These are phyloP conservation scores for Colletotrichum sojae DNA, from an alignment of 2,329 filamentous ascomycete species.

Conservation along the genomic window DNA sequence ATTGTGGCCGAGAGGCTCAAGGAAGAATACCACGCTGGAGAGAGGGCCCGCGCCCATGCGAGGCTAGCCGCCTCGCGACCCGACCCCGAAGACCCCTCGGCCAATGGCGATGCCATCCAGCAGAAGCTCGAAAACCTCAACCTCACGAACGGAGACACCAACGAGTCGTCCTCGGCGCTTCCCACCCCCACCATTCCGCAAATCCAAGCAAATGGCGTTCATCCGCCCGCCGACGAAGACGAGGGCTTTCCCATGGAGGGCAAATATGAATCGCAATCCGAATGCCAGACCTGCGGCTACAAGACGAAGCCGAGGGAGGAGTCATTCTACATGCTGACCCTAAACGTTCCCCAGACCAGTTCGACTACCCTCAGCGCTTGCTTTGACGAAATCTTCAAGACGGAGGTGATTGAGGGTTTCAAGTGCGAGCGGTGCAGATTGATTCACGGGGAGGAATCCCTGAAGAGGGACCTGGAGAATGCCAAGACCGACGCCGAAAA, in stretches of 20 bases:
- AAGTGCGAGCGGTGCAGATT: slow-evolving; percentile 94
- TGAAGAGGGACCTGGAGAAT: slow-evolving; percentile 71
- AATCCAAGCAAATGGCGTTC: slow-evolving; percentile 36
- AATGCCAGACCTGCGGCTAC: slow-evolving; percentile 91
- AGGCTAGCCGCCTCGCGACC: slow-evolving; percentile 47
- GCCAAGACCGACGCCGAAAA: slow-evolving; percentile 68
- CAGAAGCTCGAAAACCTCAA: slow-evolving; percentile 50
- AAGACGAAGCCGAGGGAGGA: slow-evolving; percentile 87
- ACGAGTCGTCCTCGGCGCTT: slow-evolving; percentile 34
- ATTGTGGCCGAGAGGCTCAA: slow-evolving; percentile 92
- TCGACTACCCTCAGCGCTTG: slow-evolving; percentile 88
- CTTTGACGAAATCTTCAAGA: slow-evolving; percentile 94
- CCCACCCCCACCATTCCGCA: slow-evolving; percentile 35
- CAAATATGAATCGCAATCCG: slow-evolving; percentile 91
- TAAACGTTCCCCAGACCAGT: slow-evolving; percentile 88
- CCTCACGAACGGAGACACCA: slow-evolving; percentile 30
- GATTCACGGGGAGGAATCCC: slow-evolving; percentile 79
- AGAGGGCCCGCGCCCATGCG: slow-evolving; percentile 76
- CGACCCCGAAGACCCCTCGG: slow-evolving; percentile 29
- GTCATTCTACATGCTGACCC: slow-evolving; percentile 90
- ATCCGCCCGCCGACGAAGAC: slow-evolving; percentile 37
- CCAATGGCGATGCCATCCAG: slow-evolving; percentile 46
- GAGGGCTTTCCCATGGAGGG: slow-evolving; percentile 91
- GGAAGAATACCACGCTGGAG: slow-evolving; percentile 93
- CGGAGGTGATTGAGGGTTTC: slow-evolving; percentile 96